Evolutionary conservation across 352 stramenopile genomes (phyloP).

Genomic region (Albugo candida): DNA sequence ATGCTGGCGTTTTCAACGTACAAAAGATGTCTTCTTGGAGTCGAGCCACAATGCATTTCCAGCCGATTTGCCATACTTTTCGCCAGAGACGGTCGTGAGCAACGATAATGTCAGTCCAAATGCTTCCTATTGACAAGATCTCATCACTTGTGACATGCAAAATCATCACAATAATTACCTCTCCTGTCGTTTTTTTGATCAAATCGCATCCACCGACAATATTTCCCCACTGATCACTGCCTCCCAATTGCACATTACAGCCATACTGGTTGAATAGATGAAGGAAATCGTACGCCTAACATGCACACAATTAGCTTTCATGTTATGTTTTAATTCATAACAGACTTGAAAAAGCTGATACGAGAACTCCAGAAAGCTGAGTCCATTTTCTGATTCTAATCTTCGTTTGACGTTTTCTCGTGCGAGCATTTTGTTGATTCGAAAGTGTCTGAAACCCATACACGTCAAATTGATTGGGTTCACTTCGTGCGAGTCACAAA

Average conservation of each 20-base stretch:
- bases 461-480: background rate
- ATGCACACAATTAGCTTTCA: background rate
- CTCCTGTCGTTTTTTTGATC: constrained; percentile 75
- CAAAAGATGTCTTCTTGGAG: constrained; percentile 79
- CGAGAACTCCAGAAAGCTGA: constrained; percentile 99
- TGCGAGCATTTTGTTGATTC: constrained; percentile 95
- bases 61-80: constrained; percentile 99
- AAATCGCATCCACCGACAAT: constrained; percentile 96
- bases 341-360: constrained; percentile 96
- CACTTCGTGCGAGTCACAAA: constrained; percentile 15
- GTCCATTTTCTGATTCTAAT: constrained; percentile 84
- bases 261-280: constrained; percentile 85
- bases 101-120: constrained; percentile 92
- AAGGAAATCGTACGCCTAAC: constrained; percentile 94
- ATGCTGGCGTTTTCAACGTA: constrained; percentile 48
- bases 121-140: constrained; percentile 25
- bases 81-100: constrained; percentile 91
- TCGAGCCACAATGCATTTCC: constrained; percentile 97
- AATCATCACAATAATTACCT: constrained; percentile 9
- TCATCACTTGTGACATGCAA: background rate
- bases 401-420: constrained; percentile 96
- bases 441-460: constrained; percentile 63
- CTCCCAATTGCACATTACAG: constrained; percentile 92
- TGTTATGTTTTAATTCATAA: background rate
- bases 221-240: constrained; percentile 99